Evolutionary conservation across 2,329 filamentous ascomycete genomes (phyloP).

Genomic region (Trichoderma sp.): DNA sequence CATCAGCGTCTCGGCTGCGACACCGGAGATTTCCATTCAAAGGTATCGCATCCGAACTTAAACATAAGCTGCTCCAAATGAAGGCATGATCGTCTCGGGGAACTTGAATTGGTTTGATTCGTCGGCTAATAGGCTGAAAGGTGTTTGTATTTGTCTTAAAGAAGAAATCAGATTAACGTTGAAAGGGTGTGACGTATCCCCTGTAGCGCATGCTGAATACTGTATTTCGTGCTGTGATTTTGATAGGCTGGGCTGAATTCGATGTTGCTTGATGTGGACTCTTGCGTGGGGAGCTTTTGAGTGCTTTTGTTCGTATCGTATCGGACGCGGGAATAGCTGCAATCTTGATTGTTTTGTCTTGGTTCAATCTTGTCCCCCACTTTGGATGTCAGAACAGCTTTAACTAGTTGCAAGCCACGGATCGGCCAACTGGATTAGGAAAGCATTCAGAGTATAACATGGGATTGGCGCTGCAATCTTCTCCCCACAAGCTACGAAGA

Average conservation of each 20-base stretch:
- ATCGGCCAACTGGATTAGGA: conserved; percentile 1
- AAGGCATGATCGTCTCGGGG: conserved; percentile 1
- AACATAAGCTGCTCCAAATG: neutral
- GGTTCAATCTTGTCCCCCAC: neutral
- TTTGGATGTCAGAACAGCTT: neutral
- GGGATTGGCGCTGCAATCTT: neutral
- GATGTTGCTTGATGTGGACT: neutral
- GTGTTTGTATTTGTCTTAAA: neutral
- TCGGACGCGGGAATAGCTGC: neutral
- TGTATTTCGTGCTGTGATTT: neutral
- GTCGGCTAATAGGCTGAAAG: conserved; percentile 5
- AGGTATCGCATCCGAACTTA: neutral
- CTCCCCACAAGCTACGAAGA: neutral
- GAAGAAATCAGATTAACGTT: neutral
- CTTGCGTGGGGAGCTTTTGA: neutral
- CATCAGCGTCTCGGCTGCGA: neutral
- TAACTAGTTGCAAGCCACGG: neutral
- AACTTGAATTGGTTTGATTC: neutral
- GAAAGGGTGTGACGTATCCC: neutral
- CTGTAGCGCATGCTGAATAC: neutral
- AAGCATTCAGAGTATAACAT: neutral
- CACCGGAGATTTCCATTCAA: neutral
- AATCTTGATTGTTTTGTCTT: neutral
- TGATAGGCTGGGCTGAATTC: neutral
- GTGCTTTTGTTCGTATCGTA: neutral